Conservation (phyloP, 176 grass and related monocot species). For the Raddia guianensis region DNA sequence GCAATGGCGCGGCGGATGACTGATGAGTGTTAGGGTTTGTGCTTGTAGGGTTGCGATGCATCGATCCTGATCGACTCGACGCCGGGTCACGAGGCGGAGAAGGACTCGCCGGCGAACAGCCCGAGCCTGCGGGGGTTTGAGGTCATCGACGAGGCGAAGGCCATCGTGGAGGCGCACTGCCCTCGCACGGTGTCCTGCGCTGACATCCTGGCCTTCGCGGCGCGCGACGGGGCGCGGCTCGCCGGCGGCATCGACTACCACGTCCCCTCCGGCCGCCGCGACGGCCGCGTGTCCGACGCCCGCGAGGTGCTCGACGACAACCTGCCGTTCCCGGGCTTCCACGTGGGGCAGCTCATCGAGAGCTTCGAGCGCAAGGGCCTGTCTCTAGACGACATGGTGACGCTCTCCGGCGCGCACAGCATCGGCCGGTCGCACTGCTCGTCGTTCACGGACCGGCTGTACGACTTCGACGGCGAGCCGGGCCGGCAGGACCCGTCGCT, state of each 20-base stretch:
- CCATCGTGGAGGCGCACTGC: constrained; percentile 41
- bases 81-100: constrained; percentile 34
- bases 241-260: constrained; percentile 54
- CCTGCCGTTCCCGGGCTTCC: constrained; percentile 16
- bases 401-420: constrained; percentile 61
- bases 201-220: constrained; percentile 49
- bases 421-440: constrained; percentile 58
- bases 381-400: constrained; percentile 34
- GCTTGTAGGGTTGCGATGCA: constrained; percentile 38
- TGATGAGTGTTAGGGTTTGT: neutral
- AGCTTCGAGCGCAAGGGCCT: constrained; percentile 45
- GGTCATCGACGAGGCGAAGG: constrained; percentile 51
- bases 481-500: constrained; percentile 41
- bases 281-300: constrained; percentile 37
- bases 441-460: constrained; percentile 33
- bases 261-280: constrained; percentile 58
- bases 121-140: constrained; percentile 51
- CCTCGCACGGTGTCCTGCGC: constrained; percentile 52
- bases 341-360: constrained; percentile 30
- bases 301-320: constrained; percentile 28
- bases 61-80: constrained; percentile 47
- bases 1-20: constrained; percentile 24
- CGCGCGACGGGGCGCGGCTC: constrained; percentile 44
- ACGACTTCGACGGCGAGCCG: constrained; percentile 35
- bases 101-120: constrained; percentile 42